phyloP scores from a whole-genome alignment of 2,329 filamentous ascomycete species.

The Penicillium sp. region DNA sequence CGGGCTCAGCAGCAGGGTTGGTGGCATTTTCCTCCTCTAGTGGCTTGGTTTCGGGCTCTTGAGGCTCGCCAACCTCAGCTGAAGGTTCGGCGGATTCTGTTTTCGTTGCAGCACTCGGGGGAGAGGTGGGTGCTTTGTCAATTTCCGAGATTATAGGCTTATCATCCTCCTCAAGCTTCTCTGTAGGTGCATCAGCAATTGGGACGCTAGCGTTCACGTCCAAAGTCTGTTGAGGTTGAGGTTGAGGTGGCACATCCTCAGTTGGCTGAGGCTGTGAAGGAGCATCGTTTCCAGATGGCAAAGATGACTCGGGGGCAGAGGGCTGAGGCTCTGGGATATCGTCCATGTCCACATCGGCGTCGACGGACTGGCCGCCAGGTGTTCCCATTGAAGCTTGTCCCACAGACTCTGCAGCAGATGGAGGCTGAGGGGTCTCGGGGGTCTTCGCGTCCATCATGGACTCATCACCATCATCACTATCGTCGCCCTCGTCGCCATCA shows the following conservation, averaged over 20 bases:
- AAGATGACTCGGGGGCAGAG: constrained; percentile 6
- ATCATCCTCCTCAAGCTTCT: constrained; percentile 5
- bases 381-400: constrained; percentile 17
- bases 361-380: constrained; percentile 16
- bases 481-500: constrained; percentile 52
- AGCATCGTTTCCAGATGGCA: neutral
- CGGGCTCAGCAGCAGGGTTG: neutral
- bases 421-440: constrained; percentile 38
- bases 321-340: constrained; percentile 12
- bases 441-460: constrained; percentile 50
- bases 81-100: neutral
- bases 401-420: constrained; percentile 26
- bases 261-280: neutral
- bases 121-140: neutral
- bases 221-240: neutral
- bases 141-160: neutral
- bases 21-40: neutral
- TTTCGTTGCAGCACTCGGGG: neutral
- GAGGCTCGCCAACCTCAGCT: constrained; percentile 5
- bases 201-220: constrained; percentile 18
- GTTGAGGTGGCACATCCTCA: constrained; percentile 1
- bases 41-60: constrained; percentile 3
- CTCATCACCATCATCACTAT: constrained; percentile 55
- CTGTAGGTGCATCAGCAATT: constrained; percentile 5
- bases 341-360: constrained; percentile 26